These are phyloP conservation scores for Vigna hirtella DNA, from an alignment of 306 rosid species.

Conservation along the genomic window DNA sequence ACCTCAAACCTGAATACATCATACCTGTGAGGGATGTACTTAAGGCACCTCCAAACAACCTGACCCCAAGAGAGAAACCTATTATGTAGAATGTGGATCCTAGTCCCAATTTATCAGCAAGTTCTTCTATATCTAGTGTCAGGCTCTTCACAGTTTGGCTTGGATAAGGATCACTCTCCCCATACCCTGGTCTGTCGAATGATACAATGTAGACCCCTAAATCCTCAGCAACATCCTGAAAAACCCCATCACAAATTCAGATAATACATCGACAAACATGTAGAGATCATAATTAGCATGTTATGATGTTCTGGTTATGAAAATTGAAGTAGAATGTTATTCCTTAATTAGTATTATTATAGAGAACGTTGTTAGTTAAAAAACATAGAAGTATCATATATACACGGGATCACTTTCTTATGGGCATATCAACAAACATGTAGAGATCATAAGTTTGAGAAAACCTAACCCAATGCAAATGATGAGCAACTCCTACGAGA, in stretches of 20 bases:
- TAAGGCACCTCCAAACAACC: slow-evolving; percentile 76
- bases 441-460: too few species aligned
- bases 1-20: slow-evolving; percentile 12
- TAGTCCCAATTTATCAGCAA: slow-evolving; percentile 72
- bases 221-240: slow-evolving; percentile 66
- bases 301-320: too few species aligned
- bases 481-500: too few species aligned
- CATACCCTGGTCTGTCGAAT: slow-evolving; percentile 85
- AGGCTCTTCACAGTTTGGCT: slow-evolving; percentile 66
- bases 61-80: slow-evolving; percentile 79
- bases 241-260: slow-evolving; percentile 22
- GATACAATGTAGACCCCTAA: slow-evolving; percentile 69
- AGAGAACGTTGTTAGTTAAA: too few species aligned
- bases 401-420: too few species aligned
- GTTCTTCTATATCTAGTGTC: slow-evolving; percentile 78
- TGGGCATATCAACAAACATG: too few species aligned
- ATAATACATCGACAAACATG: neutral
- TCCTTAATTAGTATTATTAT: too few species aligned
- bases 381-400: too few species aligned
- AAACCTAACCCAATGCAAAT: too few species aligned
- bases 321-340: too few species aligned
- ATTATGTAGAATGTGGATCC: slow-evolving; percentile 72
- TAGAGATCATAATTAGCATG: too few species aligned
- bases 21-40: slow-evolving; percentile 75
- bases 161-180: slow-evolving; percentile 91